Conservation (phyloP, 805 yeast species). For the Zygosaccharomyces gambellarensis region DNA sequence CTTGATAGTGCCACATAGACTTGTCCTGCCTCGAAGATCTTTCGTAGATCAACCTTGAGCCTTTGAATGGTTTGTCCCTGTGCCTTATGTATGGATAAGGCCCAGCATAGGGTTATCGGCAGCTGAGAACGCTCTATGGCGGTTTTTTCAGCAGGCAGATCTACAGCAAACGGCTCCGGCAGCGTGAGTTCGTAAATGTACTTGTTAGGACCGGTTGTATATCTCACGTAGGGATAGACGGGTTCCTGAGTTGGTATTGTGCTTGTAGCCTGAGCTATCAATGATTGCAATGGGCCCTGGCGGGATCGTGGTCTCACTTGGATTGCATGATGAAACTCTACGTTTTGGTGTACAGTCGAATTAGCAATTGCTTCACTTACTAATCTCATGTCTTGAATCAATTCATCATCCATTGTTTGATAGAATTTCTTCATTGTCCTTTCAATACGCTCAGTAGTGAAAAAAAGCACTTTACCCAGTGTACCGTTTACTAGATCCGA, state of each 20-base stretch:
- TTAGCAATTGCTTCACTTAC: constrained; percentile 32
- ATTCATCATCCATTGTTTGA: constrained; percentile 26
- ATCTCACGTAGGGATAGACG: constrained; percentile 34
- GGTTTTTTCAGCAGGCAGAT: constrained; percentile 31
- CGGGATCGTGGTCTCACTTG: constrained; percentile 19
- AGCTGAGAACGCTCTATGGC: constrained; percentile 49
- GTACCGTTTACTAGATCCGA: constrained; percentile 80
- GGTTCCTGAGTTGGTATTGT: constrained; percentile 15
- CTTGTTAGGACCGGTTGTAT: constrained; percentile 28
- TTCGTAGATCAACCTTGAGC: constrained; percentile 62
- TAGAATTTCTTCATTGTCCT: constrained; percentile 23
- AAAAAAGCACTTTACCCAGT: constrained; percentile 61
- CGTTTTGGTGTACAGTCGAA: constrained; percentile 19
- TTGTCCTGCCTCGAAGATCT: constrained; percentile 75
- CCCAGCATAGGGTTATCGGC: constrained; percentile 76
- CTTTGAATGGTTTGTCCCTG: constrained; percentile 79
- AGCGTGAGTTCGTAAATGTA: constrained; percentile 34
- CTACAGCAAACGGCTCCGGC: constrained; percentile 39
- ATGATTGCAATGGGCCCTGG: constrained; percentile 14
- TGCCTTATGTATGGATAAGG: constrained; percentile 76
- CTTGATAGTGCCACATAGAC: constrained; percentile 79
- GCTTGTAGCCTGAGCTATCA: constrained; percentile 19
- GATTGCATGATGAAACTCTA: constrained; percentile 28
- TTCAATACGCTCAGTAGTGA: constrained; percentile 30
- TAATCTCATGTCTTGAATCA: constrained; percentile 32